A percentile compares a stretch with the other conserved stretches of the same genome.
phyloP scores from a whole-genome alignment of 1,284 basidiomycete species.

The Flammula alnicola region DNA sequence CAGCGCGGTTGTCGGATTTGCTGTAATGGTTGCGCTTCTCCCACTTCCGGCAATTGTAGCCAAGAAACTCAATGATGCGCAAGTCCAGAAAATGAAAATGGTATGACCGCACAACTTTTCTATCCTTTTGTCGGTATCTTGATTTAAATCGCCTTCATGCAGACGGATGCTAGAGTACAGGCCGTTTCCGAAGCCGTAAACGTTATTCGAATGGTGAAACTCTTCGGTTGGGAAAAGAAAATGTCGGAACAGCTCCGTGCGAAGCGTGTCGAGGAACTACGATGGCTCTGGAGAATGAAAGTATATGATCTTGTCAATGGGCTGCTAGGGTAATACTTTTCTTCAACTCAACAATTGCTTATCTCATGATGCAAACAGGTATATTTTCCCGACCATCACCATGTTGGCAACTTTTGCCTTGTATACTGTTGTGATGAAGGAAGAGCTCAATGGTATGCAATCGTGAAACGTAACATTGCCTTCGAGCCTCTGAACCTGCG shows the following conservation, averaged over 20 bases:
- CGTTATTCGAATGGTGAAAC: slow-evolving; percentile 52
- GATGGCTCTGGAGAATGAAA: slow-evolving; percentile 46
- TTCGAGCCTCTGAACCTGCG: neutral
- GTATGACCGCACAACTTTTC: slow-evolving; percentile 40
- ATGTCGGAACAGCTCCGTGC: slow-evolving; percentile 54
- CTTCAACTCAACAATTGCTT: slow-evolving; percentile 29
- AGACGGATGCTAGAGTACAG: slow-evolving; percentile 49
- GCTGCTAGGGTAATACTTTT: neutral
- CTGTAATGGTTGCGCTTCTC: slow-evolving; percentile 42
- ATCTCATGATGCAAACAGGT: slow-evolving; percentile 46
- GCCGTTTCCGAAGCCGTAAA: slow-evolving; percentile 43
- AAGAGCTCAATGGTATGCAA: slow-evolving; percentile 30
- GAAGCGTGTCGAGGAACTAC: slow-evolving; percentile 62
- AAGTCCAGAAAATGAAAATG: slow-evolving; percentile 20
- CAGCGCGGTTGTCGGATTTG: slow-evolving; percentile 54
- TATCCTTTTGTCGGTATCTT: slow-evolving; percentile 47
- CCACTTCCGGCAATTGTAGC: slow-evolving; percentile 41
- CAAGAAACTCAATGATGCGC: slow-evolving; percentile 30
- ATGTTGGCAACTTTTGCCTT: slow-evolving; percentile 71
- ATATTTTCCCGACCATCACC: slow-evolving; percentile 62
- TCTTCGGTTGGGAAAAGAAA: slow-evolving; percentile 60
- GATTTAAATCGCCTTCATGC: slow-evolving; percentile 17
- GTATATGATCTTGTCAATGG: slow-evolving; percentile 21
- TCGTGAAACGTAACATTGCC: too few relatives aligned
- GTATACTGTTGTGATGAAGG: slow-evolving; percentile 49